phyloP scores from a whole-genome alignment of 2,329 filamentous ascomycete species.

The Bipolaris victoriae region DNA sequence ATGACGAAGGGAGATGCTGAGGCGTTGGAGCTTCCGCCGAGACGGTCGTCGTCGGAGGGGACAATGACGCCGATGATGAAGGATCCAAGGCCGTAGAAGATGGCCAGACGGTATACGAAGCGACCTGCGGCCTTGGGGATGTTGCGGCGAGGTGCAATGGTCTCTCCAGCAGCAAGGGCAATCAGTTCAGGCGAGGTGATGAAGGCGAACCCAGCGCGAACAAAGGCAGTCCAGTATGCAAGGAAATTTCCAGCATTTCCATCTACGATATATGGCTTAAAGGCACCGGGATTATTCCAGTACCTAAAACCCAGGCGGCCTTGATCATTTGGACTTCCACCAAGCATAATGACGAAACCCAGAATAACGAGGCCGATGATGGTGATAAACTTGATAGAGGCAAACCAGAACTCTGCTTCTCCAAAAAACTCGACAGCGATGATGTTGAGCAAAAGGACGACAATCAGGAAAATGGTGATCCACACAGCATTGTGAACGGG shows the following conservation, averaged over 20 bases:
- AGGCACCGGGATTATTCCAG: conserved; percentile 70
- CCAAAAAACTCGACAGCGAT: conserved; percentile 47
- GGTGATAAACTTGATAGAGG: conserved; percentile 56
- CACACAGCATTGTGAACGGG: conserved; percentile 42
- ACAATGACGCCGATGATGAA: conserved; percentile 67
- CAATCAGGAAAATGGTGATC: conserved; percentile 47
- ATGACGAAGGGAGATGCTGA: conserved; percentile 62
- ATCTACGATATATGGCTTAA: conserved; percentile 54
- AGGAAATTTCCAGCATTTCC: conserved; percentile 67
- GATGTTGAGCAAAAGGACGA: conserved; percentile 46
- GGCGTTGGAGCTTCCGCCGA: conserved; percentile 48
- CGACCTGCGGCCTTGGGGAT: conserved; percentile 62
- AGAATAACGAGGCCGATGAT: conserved; percentile 47
- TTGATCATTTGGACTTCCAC: conserved; percentile 44
- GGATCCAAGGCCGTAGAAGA: conserved; percentile 62
- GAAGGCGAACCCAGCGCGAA: conserved; percentile 57
- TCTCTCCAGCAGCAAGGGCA: conserved; percentile 44
- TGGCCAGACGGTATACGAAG: conserved; percentile 60
- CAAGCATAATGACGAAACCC: conserved; percentile 46
- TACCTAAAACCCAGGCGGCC: conserved; percentile 65
- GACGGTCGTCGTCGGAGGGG: conserved; percentile 58
- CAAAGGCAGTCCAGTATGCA: conserved; percentile 61
- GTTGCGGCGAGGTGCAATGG: conserved; percentile 44
- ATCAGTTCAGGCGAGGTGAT: conserved; percentile 50
- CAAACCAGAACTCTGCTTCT: conserved; percentile 60